phyloP scores from a whole-genome alignment of 2,329 filamentous ascomycete species.

The Bipolaris bicolor region DNA sequence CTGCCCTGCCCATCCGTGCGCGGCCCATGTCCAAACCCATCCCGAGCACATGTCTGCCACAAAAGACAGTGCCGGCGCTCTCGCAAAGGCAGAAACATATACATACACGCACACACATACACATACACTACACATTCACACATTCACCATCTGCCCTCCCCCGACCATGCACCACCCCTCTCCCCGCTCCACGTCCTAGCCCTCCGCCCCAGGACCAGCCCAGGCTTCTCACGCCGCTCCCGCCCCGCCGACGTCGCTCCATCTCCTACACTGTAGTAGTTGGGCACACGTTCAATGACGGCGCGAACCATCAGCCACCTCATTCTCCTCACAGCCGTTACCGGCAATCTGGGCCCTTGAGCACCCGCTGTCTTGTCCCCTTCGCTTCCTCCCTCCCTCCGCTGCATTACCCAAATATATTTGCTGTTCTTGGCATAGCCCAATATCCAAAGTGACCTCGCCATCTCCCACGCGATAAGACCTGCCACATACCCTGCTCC shows the following conservation, averaged over 20 bases:
- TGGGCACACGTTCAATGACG: conserved; percentile 48
- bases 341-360: conserved; percentile 48
- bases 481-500: conserved; percentile 26
- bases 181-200: conserved; percentile 33
- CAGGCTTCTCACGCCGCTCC: conserved; percentile 23
- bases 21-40: conserved; percentile 18
- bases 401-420: conserved; percentile 28
- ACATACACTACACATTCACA: conserved; percentile 7
- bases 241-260: conserved; percentile 14
- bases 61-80: conserved; percentile 42
- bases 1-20: conserved; percentile 12
- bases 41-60: conserved; percentile 42
- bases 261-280: conserved; percentile 18
- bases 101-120: no score
- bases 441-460: conserved; percentile 20
- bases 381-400: conserved; percentile 11
- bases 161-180: conserved; percentile 30
- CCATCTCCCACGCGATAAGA: conserved; percentile 49
- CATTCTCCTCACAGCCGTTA: conserved; percentile 50
- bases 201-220: conserved; percentile 20
- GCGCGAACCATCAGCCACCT: conserved; percentile 51
- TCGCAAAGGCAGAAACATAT: conserved; percentile 5
- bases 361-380: conserved; percentile 13
- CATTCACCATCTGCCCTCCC: conserved; percentile 21
- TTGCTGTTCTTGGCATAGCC: conserved; percentile 34